Evolutionary conservation across 2,329 filamentous ascomycete genomes (phyloP).

Genomic region (Fusarium sp.): DNA sequence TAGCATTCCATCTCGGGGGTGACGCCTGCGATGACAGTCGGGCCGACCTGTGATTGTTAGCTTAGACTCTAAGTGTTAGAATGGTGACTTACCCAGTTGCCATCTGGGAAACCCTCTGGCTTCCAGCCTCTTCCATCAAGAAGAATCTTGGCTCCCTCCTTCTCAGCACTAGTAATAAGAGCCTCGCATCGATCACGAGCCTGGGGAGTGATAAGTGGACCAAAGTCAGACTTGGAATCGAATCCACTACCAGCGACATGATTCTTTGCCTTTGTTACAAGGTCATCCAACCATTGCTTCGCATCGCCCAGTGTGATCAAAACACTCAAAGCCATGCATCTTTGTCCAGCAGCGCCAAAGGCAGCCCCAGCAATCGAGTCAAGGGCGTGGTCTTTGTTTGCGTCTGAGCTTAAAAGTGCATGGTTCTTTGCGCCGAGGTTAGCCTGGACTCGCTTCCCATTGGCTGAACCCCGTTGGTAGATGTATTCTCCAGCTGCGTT

Average conservation of each 20-base stretch:
- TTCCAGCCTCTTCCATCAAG: slow-evolving; percentile 80
- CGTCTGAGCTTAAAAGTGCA: slow-evolving; percentile 80
- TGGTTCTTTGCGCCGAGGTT: slow-evolving; percentile 88
- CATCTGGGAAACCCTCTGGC: slow-evolving; percentile 76
- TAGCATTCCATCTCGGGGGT: slow-evolving; percentile 82
- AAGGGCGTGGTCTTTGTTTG: slow-evolving; percentile 82
- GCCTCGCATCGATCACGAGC: slow-evolving; percentile 78
- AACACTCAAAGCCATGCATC: slow-evolving; percentile 84
- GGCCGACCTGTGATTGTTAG: slow-evolving; percentile 61
- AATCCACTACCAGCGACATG: slow-evolving; percentile 81
- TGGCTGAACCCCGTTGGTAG: slow-evolving; percentile 75
- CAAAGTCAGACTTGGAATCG: slow-evolving; percentile 78
- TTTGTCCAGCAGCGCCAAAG: slow-evolving; percentile 82
- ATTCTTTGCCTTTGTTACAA: slow-evolving; percentile 76
- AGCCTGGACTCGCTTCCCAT: slow-evolving; percentile 84
- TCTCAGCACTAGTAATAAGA: slow-evolving; percentile 77
- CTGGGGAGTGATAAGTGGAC: slow-evolving; percentile 79
- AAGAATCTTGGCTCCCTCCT: slow-evolving; percentile 79
- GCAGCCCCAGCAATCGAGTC: slow-evolving; percentile 84
- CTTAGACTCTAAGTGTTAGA: fast-evolving
- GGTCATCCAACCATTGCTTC: slow-evolving; percentile 78
- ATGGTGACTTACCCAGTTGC: slow-evolving; percentile 60
- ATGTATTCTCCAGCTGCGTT: slow-evolving; percentile 89
- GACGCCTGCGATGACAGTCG: slow-evolving; percentile 82
- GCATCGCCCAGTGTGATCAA: slow-evolving; percentile 80